Conservation (phyloP, 306 rosid species). For the Rosa chinensis region DNA sequence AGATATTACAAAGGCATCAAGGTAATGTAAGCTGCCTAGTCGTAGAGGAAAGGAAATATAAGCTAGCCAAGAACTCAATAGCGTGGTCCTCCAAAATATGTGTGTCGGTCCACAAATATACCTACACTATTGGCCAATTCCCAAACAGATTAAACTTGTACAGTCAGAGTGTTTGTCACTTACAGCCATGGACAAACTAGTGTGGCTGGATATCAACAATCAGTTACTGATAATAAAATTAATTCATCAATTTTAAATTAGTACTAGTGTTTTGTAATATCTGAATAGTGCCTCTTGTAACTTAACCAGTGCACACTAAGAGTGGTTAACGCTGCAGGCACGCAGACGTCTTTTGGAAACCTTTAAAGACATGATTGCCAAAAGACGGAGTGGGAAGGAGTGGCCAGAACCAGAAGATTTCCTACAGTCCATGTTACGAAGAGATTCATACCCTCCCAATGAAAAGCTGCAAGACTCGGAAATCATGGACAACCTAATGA, state of each 20-base stretch:
- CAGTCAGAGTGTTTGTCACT: no score
- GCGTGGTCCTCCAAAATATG: not conserved
- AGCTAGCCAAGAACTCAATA: not conserved
- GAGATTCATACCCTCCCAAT: constrained; percentile 39
- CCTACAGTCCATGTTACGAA: constrained; percentile 56
- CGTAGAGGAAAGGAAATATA: no score
- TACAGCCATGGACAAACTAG: no score
- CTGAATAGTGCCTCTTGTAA: no score
- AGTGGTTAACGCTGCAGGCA: constrained; percentile 41
- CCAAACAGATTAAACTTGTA: no score
- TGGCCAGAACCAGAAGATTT: constrained; percentile 37
- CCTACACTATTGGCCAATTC: no score
- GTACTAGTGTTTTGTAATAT: not conserved
- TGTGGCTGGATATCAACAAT: no score
- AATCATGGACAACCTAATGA: constrained; percentile 63
- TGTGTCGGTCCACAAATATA: no score
- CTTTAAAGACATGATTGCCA: constrained; percentile 49
- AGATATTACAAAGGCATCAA: constrained; percentile 66
- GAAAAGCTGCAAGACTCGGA: constrained; percentile 69
- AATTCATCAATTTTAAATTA: not conserved
- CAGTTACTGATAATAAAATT: no score
- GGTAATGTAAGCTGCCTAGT: constrained; percentile 29
- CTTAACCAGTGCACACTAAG: constrained; percentile 4
- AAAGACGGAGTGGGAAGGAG: constrained; percentile 53
- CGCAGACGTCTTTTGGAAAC: constrained; percentile 49